Evolutionary conservation across 768 basidiomycete genomes (phyloP), one percentile per base, ranked within the genome.

Genomic region (Dacryopinax spathularia): DNA sequence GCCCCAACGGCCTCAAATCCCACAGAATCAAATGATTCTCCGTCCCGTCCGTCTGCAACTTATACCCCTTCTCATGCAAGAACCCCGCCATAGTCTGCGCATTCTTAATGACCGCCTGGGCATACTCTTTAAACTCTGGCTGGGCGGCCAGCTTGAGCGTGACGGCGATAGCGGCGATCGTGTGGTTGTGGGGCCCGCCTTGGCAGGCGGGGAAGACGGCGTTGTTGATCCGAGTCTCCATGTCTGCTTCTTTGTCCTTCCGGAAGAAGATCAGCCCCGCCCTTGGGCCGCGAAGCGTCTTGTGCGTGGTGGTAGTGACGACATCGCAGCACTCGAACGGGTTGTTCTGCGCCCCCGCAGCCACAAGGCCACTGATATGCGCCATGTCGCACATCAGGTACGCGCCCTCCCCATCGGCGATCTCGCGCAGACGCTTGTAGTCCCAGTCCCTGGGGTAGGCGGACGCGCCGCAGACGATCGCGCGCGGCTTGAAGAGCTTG

Each of bases 131-230:
- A 82, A 87, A 99, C 34, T 84, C 84, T 13, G 94, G 96, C 72
- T 89, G 85, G 65, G 88, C 80, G 56, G 87, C 96, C 74, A 98
- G 96, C 69, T 86, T 84, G 65, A 99, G 85, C 20, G 96, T 81
- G 13, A 93, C 94, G 60, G 96, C 96, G 66, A 99, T 80, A 69
- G 85, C 92, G 39, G 95, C 95, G 65, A 99, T 98, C 67, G 95
- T 91, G 78, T 99, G 93, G 80, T 98, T 98, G 81, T 98, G 96
- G 43, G 95, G 96, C 60, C 95, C 96, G 76, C 96, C 96, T 78
- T 98, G 96, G 82, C 96, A 98, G 34, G 96, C 95, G 64, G 96
- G 96, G 86, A 99, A 99, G 67, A 99, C 95, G 60, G 96, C 94
- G 39, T 95, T 90, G 74, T 98, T 98, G 70, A 99, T 85, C 64